A percentile compares a stretch with the other conserved stretches of the same genome.
Conservation (phyloP, 257 asterid species). For the Haberlea rhodopensis region DNA sequence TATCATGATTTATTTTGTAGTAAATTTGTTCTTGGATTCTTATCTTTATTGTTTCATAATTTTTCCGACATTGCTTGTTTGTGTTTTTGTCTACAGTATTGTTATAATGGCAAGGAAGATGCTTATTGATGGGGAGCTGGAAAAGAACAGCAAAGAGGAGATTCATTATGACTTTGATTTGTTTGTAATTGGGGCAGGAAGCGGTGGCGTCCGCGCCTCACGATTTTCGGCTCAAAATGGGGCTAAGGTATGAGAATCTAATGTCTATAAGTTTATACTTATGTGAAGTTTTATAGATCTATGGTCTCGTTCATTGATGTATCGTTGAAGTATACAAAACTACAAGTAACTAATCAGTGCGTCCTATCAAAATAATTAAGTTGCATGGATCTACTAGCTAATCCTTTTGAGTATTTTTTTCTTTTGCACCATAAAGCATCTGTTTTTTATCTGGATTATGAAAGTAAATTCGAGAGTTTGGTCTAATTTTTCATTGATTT, state of each 20-base stretch:
- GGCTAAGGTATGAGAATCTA: conserved; percentile 62
- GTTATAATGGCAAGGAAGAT: conserved; percentile 84
- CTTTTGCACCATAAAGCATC: too few species aligned
- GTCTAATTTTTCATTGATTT: too few species aligned
- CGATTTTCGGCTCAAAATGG: conserved; percentile 89
- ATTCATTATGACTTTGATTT: conserved; percentile 78
- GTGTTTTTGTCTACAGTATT: conserved; percentile 37
- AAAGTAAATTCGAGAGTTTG: too few species aligned
- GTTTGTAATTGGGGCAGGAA: conserved; percentile 96
- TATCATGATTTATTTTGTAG: conserved; percentile 21
- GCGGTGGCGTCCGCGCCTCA: conserved; percentile 97
- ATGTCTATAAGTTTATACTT: neutral
- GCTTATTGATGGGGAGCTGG: conserved; percentile 73
- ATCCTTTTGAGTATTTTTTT: too few species aligned
- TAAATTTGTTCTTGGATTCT: conserved; percentile 15
- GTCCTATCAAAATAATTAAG: too few species aligned
- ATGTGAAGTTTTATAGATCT: neutral
- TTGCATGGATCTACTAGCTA: too few species aligned
- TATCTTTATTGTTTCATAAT: conserved; percentile 14
- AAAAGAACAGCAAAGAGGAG: conserved; percentile 39
- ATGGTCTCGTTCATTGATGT: neutral
- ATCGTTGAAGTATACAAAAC: too few species aligned
- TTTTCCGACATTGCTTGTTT: conserved; percentile 19
- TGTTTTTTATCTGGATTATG: too few species aligned
- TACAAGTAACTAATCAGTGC: too few species aligned